Conservation (phyloP, 257 asterid species). For the Solanum lycopersicoides region DNA sequence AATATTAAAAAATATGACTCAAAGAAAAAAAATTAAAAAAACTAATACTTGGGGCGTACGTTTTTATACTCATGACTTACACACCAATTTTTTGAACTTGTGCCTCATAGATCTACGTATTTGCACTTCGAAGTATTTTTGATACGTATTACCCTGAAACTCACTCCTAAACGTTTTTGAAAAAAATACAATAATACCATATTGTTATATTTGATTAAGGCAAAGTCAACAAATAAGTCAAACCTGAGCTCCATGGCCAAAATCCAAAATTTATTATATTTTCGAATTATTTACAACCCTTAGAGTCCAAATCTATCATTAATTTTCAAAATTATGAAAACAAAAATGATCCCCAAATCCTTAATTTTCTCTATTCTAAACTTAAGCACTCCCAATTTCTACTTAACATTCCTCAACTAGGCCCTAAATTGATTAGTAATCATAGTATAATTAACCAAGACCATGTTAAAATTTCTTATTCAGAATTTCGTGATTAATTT, state of each 20-base stretch:
- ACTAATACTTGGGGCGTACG: fast-evolving
- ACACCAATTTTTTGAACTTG: not conserved
- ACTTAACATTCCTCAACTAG: not conserved
- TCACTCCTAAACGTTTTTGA: too few species aligned
- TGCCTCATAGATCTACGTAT: not conserved
- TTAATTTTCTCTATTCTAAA: not conserved
- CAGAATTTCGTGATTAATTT: too few species aligned
- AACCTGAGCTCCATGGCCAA: not conserved
- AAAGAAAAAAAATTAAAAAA: too few species aligned
- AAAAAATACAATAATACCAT: not conserved
- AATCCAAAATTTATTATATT: not conserved
- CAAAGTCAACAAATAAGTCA: not conserved
- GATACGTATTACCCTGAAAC: fast-evolving
- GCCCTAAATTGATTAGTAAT: too few species aligned
- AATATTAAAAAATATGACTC: too few species aligned
- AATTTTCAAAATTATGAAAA: not conserved
- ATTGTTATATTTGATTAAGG: not conserved
- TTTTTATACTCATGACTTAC: too few species aligned
- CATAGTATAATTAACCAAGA: too few species aligned
- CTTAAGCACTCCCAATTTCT: not conserved
- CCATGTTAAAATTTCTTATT: too few species aligned
- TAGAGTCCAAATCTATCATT: not conserved
- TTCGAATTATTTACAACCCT: not conserved
- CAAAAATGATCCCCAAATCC: not conserved
- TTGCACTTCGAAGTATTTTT: not conserved